Evolutionary conservation across 2,329 filamentous ascomycete species (phyloP).

Genomic region (Aspergillus novofumigatus): DNA sequence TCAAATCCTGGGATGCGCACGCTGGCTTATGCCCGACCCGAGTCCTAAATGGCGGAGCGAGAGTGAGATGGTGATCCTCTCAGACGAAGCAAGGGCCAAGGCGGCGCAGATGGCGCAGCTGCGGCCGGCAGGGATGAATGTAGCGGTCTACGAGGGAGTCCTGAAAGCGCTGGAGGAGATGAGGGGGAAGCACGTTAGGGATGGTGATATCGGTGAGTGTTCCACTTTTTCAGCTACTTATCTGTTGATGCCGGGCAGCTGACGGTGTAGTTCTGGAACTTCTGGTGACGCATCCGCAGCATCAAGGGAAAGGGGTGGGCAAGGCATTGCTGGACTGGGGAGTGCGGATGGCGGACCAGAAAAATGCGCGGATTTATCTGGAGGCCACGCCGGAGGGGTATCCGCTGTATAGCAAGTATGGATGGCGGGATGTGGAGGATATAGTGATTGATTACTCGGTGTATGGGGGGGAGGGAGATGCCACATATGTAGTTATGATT

Average conservation of each 20-base stretch:
- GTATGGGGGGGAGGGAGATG: slow-evolving; percentile 21
- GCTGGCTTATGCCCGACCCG: slow-evolving; percentile 40
- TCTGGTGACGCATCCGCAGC: slow-evolving; percentile 41
- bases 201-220: slow-evolving; percentile 23
- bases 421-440: slow-evolving; percentile 42
- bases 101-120: slow-evolving; percentile 35
- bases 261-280: slow-evolving; percentile 39
- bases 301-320: slow-evolving; percentile 47
- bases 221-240: no score
- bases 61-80: slow-evolving; percentile 20
- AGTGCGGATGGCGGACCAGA: slow-evolving; percentile 42
- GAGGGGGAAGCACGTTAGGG: slow-evolving; percentile 16
- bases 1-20: slow-evolving; percentile 44
- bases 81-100: slow-evolving; percentile 38
- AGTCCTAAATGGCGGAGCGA: slow-evolving; percentile 12
- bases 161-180: slow-evolving; percentile 13
- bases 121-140: slow-evolving; percentile 45
- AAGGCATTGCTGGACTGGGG: slow-evolving; percentile 48
- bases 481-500: slow-evolving; percentile 24
- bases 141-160: slow-evolving; percentile 30
- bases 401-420: slow-evolving; percentile 47
- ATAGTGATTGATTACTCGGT: slow-evolving; percentile 32
- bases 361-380: slow-evolving; percentile 44
- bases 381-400: slow-evolving; percentile 49
- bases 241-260: not conserved